Evolutionary conservation across 2,329 filamentous ascomycete species (phyloP).

Genomic region (Saccharata proteae): DNA sequence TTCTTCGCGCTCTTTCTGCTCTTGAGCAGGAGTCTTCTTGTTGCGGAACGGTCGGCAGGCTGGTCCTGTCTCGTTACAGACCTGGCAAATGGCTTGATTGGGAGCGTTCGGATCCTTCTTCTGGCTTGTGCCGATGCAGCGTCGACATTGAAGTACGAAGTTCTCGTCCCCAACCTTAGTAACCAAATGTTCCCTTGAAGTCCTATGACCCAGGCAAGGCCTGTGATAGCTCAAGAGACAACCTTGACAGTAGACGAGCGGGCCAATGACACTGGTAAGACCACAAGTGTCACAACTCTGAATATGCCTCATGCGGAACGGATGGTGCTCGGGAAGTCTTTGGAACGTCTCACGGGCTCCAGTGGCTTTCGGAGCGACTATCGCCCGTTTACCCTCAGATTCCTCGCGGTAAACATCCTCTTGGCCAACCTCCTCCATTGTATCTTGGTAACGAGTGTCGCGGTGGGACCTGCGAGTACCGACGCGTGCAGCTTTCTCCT

Average conservation of each 20-base stretch:
- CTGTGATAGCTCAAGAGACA: conserved; percentile 79
- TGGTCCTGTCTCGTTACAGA: conserved; percentile 51
- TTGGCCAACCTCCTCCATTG: conserved; percentile 47
- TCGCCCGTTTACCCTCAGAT: conserved; percentile 23
- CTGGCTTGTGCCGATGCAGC: conserved; percentile 58
- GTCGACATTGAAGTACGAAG: conserved; percentile 83
- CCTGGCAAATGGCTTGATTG: conserved; percentile 57
- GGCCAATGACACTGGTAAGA: conserved; percentile 47
- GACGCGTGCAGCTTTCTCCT: conserved; percentile 10
- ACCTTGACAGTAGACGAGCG: conserved; percentile 79
- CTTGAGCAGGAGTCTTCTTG: conserved; percentile 62
- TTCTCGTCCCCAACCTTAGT: conserved; percentile 68
- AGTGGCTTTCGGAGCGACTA: conserved; percentile 38
- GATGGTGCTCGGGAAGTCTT: conserved; percentile 44
- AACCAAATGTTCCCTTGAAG: conserved; percentile 68
- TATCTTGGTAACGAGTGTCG: conserved; percentile 31
- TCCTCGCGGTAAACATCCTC: conserved; percentile 44
- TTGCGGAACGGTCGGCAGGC: conserved; percentile 66
- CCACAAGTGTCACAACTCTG: conserved; percentile 63
- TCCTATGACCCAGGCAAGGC: conserved; percentile 63
- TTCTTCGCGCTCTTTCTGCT: conserved; percentile 69
- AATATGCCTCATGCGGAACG: conserved; percentile 60
- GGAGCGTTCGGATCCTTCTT: conserved; percentile 62
- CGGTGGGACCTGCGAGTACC: conserved; percentile 33
- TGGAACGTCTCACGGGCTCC: conserved; percentile 62